Evolutionary conservation across 176 grass and related monocot genomes (phyloP), one percentile per base, ranked within the genome.

Genomic region (Oryza longistaminata): DNA sequence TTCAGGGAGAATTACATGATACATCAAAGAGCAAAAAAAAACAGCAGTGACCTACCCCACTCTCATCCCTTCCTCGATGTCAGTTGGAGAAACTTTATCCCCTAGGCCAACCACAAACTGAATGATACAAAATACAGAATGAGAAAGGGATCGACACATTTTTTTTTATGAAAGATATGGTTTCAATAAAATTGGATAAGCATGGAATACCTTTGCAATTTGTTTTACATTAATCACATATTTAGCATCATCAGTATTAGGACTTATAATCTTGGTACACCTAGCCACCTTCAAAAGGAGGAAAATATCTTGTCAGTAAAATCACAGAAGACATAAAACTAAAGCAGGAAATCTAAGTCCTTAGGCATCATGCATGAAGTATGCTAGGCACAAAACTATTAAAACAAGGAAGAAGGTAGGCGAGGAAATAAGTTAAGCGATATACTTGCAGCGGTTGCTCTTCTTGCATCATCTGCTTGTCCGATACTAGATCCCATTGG

Each of bases 391-490:
- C 21, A 39, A 50, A 82, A 8, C 25, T 39, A 66, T 11, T 83
- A 42, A 70, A 35, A 49, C 7, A 6, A 68, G 11, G 26, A 64
- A 77, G 11, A 17, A 31, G 7, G 37, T 39, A 39, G 37, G 7
- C 3, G 52, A 39, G 7, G 82, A 49, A 16, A 85, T 0, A 73
- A 11, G 71, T 49, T 35, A 88, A 39, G 21, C 52, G 49, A 61
- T 62, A 60, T 90, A 98, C 95, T 64, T 98, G 95, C 40, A 98
- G 62, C 1, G 93, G 95, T 25, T 98, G 93, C 58, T 98, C 93
- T 29, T 95, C 93, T 21, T 95, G 95, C 95, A 98, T 98, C 95
- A 98, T 98, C 31, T 98, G 93, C 9, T 98, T 98, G n/a, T 98
- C 95, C 12, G 95, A 98, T 34, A 98, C 95, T 7, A 98, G 81